phyloP scores from a whole-genome alignment of 768 basidiomycete genomes.

The Lentinus brumalis region DNA sequence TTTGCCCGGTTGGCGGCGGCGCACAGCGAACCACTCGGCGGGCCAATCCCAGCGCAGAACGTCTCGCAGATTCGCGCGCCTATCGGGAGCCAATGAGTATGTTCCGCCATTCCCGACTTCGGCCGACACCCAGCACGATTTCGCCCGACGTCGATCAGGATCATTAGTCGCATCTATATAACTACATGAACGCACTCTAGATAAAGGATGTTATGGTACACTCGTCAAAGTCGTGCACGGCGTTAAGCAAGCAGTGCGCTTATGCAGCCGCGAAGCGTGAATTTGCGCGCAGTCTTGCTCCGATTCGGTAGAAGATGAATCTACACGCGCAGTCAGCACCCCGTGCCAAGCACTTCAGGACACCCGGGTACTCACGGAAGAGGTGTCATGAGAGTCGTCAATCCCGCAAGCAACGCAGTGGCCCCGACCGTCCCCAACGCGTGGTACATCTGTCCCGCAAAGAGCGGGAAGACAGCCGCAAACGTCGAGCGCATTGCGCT shows the following conservation, averaged over 20 bases:
- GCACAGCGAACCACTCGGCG: constrained; percentile 1
- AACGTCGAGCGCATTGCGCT: constrained; percentile 48
- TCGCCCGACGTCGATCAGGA: background rate
- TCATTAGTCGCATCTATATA: too few relatives aligned
- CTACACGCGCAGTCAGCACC: constrained; percentile 27
- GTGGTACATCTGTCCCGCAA: constrained; percentile 52
- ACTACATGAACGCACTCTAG: too few relatives aligned
- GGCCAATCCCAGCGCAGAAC: constrained; percentile 16
- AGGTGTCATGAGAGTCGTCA: constrained; percentile 63
- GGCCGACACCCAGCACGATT: background rate
- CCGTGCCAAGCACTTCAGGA: background rate
- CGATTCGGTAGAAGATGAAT: constrained; percentile 51
- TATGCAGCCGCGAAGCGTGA: constrained; percentile 43
- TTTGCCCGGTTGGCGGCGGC: background rate
- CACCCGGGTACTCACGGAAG: constrained; percentile 46
- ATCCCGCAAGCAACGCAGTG: constrained; percentile 67
- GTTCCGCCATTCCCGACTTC: background rate
- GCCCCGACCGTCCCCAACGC: constrained; percentile 69
- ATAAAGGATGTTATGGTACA: background rate
- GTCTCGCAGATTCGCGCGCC: constrained; percentile 4
- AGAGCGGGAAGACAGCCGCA: constrained; percentile 54
- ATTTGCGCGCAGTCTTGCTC: constrained; percentile 44
- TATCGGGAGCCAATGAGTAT: background rate
- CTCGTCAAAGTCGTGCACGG: background rate
- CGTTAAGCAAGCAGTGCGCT: background rate